Percentiles rank a stretch among this genome's conserved stretches.
Conservation (phyloP, 176 grass and related monocot genomes). For the Oryza officinalis region DNA sequence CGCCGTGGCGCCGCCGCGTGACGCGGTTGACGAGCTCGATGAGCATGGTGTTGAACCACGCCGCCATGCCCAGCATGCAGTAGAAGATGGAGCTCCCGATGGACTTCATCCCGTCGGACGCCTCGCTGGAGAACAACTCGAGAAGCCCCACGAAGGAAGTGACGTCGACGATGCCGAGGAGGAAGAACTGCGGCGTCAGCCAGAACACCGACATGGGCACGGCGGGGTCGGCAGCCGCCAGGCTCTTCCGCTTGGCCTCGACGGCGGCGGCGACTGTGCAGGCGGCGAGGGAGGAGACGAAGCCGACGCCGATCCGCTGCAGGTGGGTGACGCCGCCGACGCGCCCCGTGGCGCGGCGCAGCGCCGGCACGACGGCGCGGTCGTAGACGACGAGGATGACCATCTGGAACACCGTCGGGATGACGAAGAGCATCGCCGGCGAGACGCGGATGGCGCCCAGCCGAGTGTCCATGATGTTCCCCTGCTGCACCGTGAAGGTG, state of each 20-base stretch:
- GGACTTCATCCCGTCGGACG: slow-evolving; percentile 77
- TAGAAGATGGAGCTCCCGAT: slow-evolving; percentile 80
- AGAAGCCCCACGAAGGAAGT: slow-evolving; percentile 88
- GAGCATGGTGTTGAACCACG: slow-evolving; percentile 65
- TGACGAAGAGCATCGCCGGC: slow-evolving; percentile 66
- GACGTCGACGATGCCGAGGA: slow-evolving; percentile 76
- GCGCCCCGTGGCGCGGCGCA: slow-evolving; percentile 54
- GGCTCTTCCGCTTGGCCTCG: slow-evolving; percentile 52
- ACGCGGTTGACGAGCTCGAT: slow-evolving; percentile 63
- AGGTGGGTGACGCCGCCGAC: slow-evolving; percentile 69
- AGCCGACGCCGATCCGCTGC: slow-evolving; percentile 68
- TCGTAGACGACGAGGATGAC: slow-evolving; percentile 68
- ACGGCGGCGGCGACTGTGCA: slow-evolving; percentile 55
- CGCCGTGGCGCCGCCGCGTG: slow-evolving; percentile 32
- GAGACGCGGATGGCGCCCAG: slow-evolving; percentile 54
- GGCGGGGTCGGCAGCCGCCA: too few relatives aligned
- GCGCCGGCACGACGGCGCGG: slow-evolving; percentile 51
- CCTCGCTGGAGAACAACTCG: slow-evolving; percentile 90
- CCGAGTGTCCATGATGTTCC: slow-evolving; percentile 66
- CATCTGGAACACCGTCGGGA: slow-evolving; percentile 72
- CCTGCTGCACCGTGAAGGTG: slow-evolving; percentile 82
- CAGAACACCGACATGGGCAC: slow-evolving; percentile 81
- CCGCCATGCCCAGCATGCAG: slow-evolving; percentile 65
- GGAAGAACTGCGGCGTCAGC: slow-evolving; percentile 70
- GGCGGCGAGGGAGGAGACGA: slow-evolving; percentile 39